phyloP scores from a whole-genome alignment of 1,139 yeast species.

The Diutina scorzettiae region DNA sequence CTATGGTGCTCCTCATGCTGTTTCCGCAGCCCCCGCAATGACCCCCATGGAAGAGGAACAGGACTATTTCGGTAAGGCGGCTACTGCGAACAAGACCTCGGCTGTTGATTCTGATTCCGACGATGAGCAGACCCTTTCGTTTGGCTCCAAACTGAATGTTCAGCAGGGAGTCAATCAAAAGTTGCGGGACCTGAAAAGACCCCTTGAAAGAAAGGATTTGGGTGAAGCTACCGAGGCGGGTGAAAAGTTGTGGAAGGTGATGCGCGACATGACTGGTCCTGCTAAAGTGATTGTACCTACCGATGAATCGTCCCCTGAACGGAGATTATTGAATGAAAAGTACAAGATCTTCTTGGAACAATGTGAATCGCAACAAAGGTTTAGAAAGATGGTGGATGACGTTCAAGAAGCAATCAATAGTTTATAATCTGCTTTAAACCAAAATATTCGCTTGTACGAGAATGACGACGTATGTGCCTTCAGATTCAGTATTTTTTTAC shows the following conservation, averaged over 20 bases:
- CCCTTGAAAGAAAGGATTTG: conserved; percentile 15
- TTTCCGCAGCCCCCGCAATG: conserved; percentile 16
- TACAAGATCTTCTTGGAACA: conserved; percentile 80
- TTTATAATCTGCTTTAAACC: no score
- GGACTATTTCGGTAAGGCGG: conserved; percentile 33
- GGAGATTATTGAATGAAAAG: conserved; percentile 61
- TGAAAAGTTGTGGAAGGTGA: conserved; percentile 68
- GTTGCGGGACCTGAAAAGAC: conserved; percentile 23
- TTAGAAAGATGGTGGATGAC: conserved; percentile 56
- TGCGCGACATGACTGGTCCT: conserved; percentile 74
- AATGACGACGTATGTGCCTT: no score
- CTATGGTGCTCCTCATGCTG: conserved; percentile 25
- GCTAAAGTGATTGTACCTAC: conserved; percentile 72
- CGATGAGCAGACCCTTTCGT: conserved; percentile 36
- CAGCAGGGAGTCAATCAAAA: conserved; percentile 37
- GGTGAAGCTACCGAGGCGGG: conserved; percentile 23
- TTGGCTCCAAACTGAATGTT: conserved; percentile 43
- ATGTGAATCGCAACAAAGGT: conserved; percentile 67
- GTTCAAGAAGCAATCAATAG: not conserved
- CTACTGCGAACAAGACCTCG: not conserved
- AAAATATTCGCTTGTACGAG: no score
- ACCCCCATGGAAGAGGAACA: conserved; percentile 37
- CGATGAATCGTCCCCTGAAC: conserved; percentile 44
- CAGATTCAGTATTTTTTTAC: no score
- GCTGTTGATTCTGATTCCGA: conserved; percentile 1